Conservation (phyloP, 2,329 filamentous ascomycete species). For the Neopestalotiopsis sp. region DNA sequence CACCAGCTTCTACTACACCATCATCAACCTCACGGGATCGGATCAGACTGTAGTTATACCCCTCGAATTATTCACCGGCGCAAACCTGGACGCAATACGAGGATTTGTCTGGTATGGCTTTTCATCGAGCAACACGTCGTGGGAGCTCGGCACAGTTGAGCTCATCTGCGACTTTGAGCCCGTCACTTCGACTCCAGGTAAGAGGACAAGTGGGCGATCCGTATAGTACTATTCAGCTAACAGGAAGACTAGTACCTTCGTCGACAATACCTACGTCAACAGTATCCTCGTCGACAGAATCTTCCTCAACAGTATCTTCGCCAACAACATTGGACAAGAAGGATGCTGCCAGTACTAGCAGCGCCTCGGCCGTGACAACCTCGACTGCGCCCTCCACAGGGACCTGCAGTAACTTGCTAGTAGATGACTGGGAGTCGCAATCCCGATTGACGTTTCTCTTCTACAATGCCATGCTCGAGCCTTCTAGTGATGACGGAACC, state of each 20-base stretch:
- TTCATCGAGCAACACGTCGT: constrained; percentile 42
- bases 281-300: background rate
- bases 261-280: background rate
- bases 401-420: constrained; percentile 37
- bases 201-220: background rate
- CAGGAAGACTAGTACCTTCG: background rate
- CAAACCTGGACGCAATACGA: constrained; percentile 53
- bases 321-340: background rate
- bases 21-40: constrained; percentile 53
- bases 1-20: constrained; percentile 47
- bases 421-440: constrained; percentile 67
- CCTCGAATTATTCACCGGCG: constrained; percentile 51
- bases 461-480: constrained; percentile 62
- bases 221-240: background rate
- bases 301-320: background rate
- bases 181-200: background rate
- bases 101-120: constrained; percentile 45
- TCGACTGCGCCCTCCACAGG: constrained; percentile 15
- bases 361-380: background rate
- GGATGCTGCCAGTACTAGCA: background rate
- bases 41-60: constrained; percentile 57
- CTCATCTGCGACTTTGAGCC: constrained; percentile 44
- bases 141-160: constrained; percentile 54
- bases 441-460: constrained; percentile 64
- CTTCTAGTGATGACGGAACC: constrained; percentile 61